phyloP scores from a whole-genome alignment of 805 yeast genomes.

The Candida boidinii region DNA sequence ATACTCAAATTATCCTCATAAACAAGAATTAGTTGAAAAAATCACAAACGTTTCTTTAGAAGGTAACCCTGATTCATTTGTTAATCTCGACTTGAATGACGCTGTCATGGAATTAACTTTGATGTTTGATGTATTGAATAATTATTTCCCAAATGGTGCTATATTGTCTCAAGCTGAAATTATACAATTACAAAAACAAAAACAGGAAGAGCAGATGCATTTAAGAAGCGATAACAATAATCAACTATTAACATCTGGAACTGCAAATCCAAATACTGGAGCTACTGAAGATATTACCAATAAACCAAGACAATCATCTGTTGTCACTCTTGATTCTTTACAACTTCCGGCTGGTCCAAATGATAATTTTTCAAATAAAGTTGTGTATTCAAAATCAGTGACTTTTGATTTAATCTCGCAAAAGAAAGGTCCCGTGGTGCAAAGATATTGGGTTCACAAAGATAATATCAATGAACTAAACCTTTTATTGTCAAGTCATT shows the following conservation, averaged over 20 bases:
- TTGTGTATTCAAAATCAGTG: conserved; percentile 15
- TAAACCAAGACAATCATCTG: conserved; percentile 6
- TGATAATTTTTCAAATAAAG: conserved; percentile 2
- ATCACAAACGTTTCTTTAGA: conserved; percentile 19
- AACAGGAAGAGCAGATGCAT: neutral
- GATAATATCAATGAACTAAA: conserved; percentile 51
- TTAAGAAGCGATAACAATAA: neutral
- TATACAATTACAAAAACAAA: neutral
- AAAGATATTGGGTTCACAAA: conserved; percentile 45
- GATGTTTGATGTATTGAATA: conserved; percentile 38
- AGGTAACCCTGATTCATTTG: conserved; percentile 45
- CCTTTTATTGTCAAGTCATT: conserved; percentile 35
- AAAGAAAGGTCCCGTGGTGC: conserved; percentile 27
- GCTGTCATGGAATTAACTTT: conserved; percentile 53
- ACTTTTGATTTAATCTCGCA: conserved; percentile 28
- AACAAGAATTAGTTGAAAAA: conserved; percentile 24
- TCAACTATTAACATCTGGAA: neutral
- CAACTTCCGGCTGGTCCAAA: conserved; percentile 7
- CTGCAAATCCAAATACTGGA: neutral
- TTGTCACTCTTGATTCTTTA: conserved; percentile 16
- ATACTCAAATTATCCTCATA: conserved; percentile 27
- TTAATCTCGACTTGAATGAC: conserved; percentile 49
- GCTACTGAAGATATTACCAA: neutral
- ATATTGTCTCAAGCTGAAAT: conserved; percentile 1
- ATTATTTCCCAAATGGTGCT: conserved; percentile 10